Base-by-base conservation (phyloP, 768 basidiomycete species). In the Pleurotus citrinopileatus region DNA sequence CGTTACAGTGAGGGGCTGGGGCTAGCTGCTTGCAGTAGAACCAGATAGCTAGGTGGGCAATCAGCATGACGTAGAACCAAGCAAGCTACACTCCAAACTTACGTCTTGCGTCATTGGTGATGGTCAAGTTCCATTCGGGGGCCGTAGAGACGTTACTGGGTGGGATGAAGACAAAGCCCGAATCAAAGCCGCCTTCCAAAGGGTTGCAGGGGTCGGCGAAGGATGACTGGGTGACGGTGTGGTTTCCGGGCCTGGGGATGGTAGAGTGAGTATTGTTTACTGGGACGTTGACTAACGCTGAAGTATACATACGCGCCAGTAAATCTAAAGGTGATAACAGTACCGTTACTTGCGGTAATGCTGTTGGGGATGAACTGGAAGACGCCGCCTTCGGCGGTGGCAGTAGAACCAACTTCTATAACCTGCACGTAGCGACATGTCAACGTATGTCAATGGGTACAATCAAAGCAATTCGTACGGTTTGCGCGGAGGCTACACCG, bases 191-290 rank as follows among this genome's bases (percentile, higher is more conserved):
- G n/a, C 71, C 71, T 0, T 58, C 28, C 36, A 72, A 8, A 8
- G 75, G 77, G 53, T 70, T 62, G 58, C 80, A 83, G 1, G 81
- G 81, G 43, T 64, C 60, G 9, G 58, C 52, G 57, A 81, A 79
- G 0, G 71, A 60, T 8, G 79, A 78, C 61, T 84, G 81, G 2
- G 80, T 79, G 20, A 84, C 70, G 27, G 70, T 70, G 65, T 83
- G 80, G 63, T 80, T 80, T 55, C 79, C 79, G 1, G 79, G 79
- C 22, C 72, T 77, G 44, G 13, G 9, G 48, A 4, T 12, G 7
- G 29, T 34, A 19, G 17, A 17, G 48, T 22, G 34, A 1, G 48
- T 23, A n/a, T 34, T n/a, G n/a, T 34, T n/a, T 10, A 34, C 9
- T n/a, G 32, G 32, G 38, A 40, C 19, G 19, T 15, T n/a, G 38